Base-by-base conservation (phyloP, 257 asterid species). In the Thymus quinquecostatus region DNA sequence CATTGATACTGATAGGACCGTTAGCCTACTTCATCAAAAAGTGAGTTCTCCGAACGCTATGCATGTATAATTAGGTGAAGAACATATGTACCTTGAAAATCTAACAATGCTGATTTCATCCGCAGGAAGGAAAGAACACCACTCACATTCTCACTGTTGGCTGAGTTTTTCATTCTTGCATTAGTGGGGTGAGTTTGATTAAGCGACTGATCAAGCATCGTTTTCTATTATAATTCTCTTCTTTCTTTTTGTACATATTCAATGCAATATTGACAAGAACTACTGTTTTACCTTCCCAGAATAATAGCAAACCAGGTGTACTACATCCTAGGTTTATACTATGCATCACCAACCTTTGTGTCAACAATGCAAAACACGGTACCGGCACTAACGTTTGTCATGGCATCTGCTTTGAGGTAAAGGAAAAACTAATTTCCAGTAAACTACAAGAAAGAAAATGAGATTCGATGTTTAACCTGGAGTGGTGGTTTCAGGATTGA, bases 361-460 rank as follows among this genome's bases (percentile, higher is more conserved):
- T 92, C 98, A 3, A 97, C 96, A 9, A 90, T 92, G 89, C 98
- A 90, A 65, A 92, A 92, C 78, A 83, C 96, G 3, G 96, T 92
- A 53, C 98, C 96, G 0, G 98, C 98, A 12, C 86, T 92, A 61
- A 92, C 98, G 56, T 84, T 84, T 78, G 45, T 84, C 70, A 81
- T 84, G 88, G 88, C 88, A 28, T 63, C 86, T 55, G 82, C 74
- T 73, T 62, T 85, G 29, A 81, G 95, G 95, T 89, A 85, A 44
- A 69, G 7, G 54, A 49, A 36, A 1, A 8, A 3, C 12, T 12
- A 27, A 6, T 29, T 6, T 56, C n/a, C 4, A 70, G 5, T 40
- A 38, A 70, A 33, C 1, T 60, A 11, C n/a, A 28, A 13, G 30
- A 36, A n/a, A 13, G 2, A 36, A 11, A 57, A n/a, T n/a, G 43